Percentiles rank a stretch among this genome's conserved stretches.
phyloP scores from a whole-genome alignment of 768 basidiomycete genomes.

The Tremella mesenterica region DNA sequence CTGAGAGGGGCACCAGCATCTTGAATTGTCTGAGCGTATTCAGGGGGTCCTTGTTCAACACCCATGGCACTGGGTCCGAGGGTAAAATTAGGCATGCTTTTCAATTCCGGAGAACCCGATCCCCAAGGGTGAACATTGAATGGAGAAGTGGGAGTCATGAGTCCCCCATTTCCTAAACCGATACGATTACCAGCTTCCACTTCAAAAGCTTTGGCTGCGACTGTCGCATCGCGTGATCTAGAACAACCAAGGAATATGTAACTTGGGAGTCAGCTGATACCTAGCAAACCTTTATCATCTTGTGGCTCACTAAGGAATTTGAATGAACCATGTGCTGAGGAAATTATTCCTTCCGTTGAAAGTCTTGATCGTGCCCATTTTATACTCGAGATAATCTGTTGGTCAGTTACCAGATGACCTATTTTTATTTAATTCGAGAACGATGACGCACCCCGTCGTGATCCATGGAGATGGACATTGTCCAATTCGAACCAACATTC shows the following conservation, averaged over 20 bases:
- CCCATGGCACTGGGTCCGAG: slow-evolving; percentile 31
- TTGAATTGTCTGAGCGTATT: slow-evolving; percentile 27
- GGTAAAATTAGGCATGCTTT: slow-evolving; percentile 12
- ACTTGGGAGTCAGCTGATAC: slow-evolving; percentile 13
- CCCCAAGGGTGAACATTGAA: slow-evolving; percentile 10
- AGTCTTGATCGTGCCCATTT: slow-evolving; percentile 65
- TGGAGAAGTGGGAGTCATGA: slow-evolving; percentile 41
- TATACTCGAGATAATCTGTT: slow-evolving; percentile 63
- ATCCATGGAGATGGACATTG: slow-evolving; percentile 49
- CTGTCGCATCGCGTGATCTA: slow-evolving; percentile 55
- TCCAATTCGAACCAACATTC: slow-evolving; percentile 54
- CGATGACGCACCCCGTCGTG: slow-evolving; percentile 47
- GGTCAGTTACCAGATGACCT: not conserved
- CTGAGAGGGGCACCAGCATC: slow-evolving; percentile 38
- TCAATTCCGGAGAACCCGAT: not conserved
- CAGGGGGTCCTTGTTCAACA: not conserved
- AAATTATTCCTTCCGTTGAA: slow-evolving; percentile 67
- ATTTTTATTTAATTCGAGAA: not conserved
- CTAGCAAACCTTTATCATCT: not conserved
- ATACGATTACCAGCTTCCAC: slow-evolving; percentile 49
- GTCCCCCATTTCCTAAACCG: slow-evolving; percentile 29
- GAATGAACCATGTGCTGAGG: slow-evolving; percentile 58
- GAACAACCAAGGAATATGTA: slow-evolving; percentile 70
- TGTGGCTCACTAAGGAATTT: slow-evolving; percentile 48
- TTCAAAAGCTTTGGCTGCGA: slow-evolving; percentile 56